phyloP scores from a whole-genome alignment of 2,329 filamentous ascomycete species.

The Davidsoniella neocaledoniae region DNA sequence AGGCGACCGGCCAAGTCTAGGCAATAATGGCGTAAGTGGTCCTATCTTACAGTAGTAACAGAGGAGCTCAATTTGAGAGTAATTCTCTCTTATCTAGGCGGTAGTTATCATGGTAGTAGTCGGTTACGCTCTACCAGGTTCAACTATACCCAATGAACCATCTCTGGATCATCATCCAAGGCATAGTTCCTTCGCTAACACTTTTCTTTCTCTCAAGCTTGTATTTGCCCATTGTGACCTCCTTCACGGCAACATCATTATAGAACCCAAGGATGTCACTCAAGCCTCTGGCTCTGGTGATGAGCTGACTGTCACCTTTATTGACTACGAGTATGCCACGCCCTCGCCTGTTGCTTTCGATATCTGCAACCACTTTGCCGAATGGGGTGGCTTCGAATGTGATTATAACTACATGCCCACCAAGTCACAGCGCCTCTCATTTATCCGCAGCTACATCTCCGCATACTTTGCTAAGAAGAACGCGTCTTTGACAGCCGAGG shows the following conservation, averaged over 20 bases:
- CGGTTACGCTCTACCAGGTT: too few relatives aligned
- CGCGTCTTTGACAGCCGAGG: constrained; percentile 17
- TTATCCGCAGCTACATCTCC: constrained; percentile 67
- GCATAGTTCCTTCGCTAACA: background rate
- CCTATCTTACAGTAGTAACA: too few relatives aligned
- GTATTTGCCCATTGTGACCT: constrained; percentile 94
- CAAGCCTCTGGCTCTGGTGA: constrained; percentile 17
- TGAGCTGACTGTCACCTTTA: constrained; percentile 52
- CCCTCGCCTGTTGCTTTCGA: constrained; percentile 92
- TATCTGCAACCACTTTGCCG: constrained; percentile 92
- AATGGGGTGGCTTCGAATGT: constrained; percentile 96
- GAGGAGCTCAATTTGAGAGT: too few relatives aligned
- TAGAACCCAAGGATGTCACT: constrained; percentile 34
- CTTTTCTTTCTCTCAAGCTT: constrained; percentile 31
- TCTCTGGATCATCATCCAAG: too few relatives aligned
- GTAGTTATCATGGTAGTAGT: too few relatives aligned
- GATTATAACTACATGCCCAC: constrained; percentile 75
- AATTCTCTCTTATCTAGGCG: too few relatives aligned
- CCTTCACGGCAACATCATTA: constrained; percentile 89
- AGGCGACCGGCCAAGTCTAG: constrained; percentile 61
- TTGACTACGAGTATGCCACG: constrained; percentile 96
- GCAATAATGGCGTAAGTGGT: constrained; percentile 49
- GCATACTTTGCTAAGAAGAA: constrained; percentile 46
- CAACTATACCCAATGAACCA: too few relatives aligned
- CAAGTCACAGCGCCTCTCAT: constrained; percentile 55